Evolutionary conservation across 2,329 filamentous ascomycete species (phyloP).

Genomic region (Cladorrhinum sp.): DNA sequence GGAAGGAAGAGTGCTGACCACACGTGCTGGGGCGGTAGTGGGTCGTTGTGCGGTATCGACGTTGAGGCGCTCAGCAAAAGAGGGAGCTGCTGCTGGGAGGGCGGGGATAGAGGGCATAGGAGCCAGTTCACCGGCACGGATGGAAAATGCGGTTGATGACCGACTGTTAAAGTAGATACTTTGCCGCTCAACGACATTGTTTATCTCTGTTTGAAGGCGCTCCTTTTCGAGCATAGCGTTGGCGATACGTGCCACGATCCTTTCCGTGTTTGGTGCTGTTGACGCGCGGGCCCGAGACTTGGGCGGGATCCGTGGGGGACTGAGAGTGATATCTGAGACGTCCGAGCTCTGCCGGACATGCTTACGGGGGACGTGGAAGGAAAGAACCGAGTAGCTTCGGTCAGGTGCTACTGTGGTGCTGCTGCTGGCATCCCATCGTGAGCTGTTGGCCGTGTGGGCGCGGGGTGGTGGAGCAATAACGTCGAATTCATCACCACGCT

Average conservation of each 20-base stretch:
- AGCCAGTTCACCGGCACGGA: slow-evolving; percentile 42
- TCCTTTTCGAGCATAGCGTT: slow-evolving; percentile 59
- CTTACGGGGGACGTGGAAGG: slow-evolving; percentile 54
- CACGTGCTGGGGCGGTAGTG: slow-evolving; percentile 37
- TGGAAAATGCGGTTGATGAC: slow-evolving; percentile 50
- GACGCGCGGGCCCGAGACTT: slow-evolving; percentile 45
- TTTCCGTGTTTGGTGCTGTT: slow-evolving; percentile 47
- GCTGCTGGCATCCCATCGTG: slow-evolving; percentile 31
- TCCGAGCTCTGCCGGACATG: slow-evolving; percentile 35
- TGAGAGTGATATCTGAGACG: slow-evolving; percentile 32
- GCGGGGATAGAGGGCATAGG: slow-evolving; percentile 57
- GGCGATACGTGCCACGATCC: slow-evolving; percentile 54
- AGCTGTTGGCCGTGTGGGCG: slow-evolving; percentile 36
- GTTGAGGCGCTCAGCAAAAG: slow-evolving; percentile 55
- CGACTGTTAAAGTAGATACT: slow-evolving; percentile 55
- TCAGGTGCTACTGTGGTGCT: slow-evolving; percentile 38
- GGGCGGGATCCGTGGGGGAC: slow-evolving; percentile 41
- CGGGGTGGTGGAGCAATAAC: slow-evolving; percentile 40
- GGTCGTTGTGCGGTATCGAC: slow-evolving; percentile 41
- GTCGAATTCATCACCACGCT: slow-evolving; percentile 33
- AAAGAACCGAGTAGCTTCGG: slow-evolving; percentile 50
- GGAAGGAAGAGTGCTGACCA: slow-evolving; percentile 4
- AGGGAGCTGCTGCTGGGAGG: slow-evolving; percentile 54
- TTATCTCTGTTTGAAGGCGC: slow-evolving; percentile 55
- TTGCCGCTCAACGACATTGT: slow-evolving; percentile 58